A percentile compares a stretch with the other conserved stretches of the same genome.
Evolutionary conservation across 805 yeast genomes (phyloP).

Genomic region (Maudiozyma saulgeensis): DNA sequence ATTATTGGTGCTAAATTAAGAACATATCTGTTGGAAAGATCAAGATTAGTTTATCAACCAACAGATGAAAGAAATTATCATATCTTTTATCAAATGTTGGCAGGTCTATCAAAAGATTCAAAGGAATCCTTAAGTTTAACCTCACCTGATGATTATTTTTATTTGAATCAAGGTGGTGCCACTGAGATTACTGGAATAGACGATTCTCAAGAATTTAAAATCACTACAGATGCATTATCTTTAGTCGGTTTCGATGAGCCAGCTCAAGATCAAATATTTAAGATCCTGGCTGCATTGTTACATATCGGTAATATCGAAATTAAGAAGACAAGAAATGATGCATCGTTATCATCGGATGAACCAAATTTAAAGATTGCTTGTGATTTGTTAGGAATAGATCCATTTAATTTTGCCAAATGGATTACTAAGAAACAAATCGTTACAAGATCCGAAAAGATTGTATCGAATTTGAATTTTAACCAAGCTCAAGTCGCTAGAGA

Average conservation of each 20-base stretch:
- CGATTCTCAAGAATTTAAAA: slow-evolving; percentile 68
- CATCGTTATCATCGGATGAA: slow-evolving; percentile 75
- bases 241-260: slow-evolving; percentile 63
- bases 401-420: slow-evolving; percentile 76
- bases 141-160: slow-evolving; percentile 59
- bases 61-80: slow-evolving; percentile 86
- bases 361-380: slow-evolving; percentile 76
- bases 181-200: slow-evolving; percentile 63
- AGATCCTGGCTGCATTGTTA: slow-evolving; percentile 75
- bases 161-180: slow-evolving; percentile 84
- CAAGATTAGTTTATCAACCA: slow-evolving; percentile 91
- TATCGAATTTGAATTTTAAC: slow-evolving; percentile 67
- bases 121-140: slow-evolving; percentile 53
- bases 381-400: slow-evolving; percentile 72
- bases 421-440: slow-evolving; percentile 81
- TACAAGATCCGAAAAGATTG: slow-evolving; percentile 88
- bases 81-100: slow-evolving; percentile 80
- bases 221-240: slow-evolving; percentile 65
- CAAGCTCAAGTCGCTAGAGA: slow-evolving; percentile 90
- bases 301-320: slow-evolving; percentile 90
- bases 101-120: slow-evolving; percentile 51
- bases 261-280: slow-evolving; percentile 60
- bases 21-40: slow-evolving; percentile 86
- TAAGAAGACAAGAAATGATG: slow-evolving; percentile 75
- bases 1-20: slow-evolving; percentile 93